These are phyloP conservation scores for Polychytrium aggregatum DNA, from an alignment of 192 early-diverging fungal species.

Conservation along the genomic window DNA sequence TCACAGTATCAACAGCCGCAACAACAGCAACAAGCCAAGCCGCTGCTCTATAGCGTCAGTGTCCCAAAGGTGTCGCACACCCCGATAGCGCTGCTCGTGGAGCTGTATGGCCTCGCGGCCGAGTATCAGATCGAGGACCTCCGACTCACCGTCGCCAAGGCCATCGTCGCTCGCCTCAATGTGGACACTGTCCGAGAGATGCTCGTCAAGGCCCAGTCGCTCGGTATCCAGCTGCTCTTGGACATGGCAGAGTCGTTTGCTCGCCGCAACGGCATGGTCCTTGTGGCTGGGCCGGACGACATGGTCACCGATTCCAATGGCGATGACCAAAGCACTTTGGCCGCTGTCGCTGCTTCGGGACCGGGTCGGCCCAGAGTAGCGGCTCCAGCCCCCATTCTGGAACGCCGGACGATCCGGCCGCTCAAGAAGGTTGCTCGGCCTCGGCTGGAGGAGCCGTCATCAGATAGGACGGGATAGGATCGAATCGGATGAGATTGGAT, in stretches of 20 bases:
- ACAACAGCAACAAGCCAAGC: neutral
- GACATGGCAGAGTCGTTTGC: neutral
- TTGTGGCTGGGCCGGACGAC: too few relatives aligned
- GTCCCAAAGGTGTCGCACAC: neutral
- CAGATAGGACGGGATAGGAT: too few relatives aligned
- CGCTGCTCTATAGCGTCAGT: slow-evolving; percentile 1
- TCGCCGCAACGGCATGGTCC: neutral
- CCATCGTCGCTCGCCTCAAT: slow-evolving; percentile 1
- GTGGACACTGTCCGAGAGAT: neutral
- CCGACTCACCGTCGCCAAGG: neutral
- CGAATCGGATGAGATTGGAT: too few relatives aligned
- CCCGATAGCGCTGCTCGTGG: neutral
- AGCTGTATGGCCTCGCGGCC: neutral
- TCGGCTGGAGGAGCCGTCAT: too few relatives aligned
- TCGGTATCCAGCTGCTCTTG: neutral
- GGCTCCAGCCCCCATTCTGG: too few relatives aligned
- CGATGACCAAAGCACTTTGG: too few relatives aligned
- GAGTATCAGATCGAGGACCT: neutral
- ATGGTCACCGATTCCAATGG: too few relatives aligned
- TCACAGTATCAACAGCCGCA: slow-evolving; percentile 1
- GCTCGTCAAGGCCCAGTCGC: neutral
- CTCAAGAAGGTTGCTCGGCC: too few relatives aligned
- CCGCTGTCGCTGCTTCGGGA: too few relatives aligned
- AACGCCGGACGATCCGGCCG: too few relatives aligned
- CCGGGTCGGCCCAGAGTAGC: too few relatives aligned